These are phyloP conservation scores for Glycine tomentella DNA, from an alignment of 306 rosid genomes.

Conservation along the genomic window DNA sequence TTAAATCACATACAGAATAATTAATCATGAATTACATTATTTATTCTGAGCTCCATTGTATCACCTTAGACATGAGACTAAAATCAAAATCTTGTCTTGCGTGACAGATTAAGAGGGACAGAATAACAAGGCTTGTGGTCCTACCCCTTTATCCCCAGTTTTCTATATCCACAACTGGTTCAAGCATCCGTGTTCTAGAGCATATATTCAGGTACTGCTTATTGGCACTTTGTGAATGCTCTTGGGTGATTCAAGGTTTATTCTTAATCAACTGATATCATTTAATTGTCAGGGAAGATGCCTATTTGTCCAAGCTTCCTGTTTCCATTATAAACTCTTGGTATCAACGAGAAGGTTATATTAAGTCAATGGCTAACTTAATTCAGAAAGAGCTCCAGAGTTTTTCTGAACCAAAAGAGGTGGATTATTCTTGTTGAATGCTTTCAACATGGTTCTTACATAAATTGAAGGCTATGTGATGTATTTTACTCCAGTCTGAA, in stretches of 20 bases:
- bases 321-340: constrained; percentile 94
- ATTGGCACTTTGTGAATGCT: constrained; percentile 27
- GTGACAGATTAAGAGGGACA: constrained; percentile 85
- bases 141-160: constrained; percentile 96
- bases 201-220: constrained; percentile 74
- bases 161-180: constrained; percentile 99
- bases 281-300: constrained; percentile 76
- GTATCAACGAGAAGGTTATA: constrained; percentile 92
- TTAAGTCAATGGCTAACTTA: constrained; percentile 94
- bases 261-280: constrained; percentile 48
- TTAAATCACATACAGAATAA: constrained; percentile 26
- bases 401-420: constrained; percentile 79
- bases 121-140: constrained; percentile 94
- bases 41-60: constrained; percentile 29
- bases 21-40: constrained; percentile 13
- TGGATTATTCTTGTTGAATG: constrained; percentile 48
- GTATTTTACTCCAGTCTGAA: background rate
- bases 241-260: constrained; percentile 28
- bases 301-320: constrained; percentile 75
- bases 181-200: constrained; percentile 86
- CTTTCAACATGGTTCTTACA: constrained; percentile 2
- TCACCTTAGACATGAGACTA: constrained; percentile 38
- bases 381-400: constrained; percentile 79
- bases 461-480: constrained; percentile 30
- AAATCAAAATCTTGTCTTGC: constrained; percentile 37